phyloP scores from a whole-genome alignment of 129 eudicot species.

The Chrysanthemum lavandulifolium region DNA sequence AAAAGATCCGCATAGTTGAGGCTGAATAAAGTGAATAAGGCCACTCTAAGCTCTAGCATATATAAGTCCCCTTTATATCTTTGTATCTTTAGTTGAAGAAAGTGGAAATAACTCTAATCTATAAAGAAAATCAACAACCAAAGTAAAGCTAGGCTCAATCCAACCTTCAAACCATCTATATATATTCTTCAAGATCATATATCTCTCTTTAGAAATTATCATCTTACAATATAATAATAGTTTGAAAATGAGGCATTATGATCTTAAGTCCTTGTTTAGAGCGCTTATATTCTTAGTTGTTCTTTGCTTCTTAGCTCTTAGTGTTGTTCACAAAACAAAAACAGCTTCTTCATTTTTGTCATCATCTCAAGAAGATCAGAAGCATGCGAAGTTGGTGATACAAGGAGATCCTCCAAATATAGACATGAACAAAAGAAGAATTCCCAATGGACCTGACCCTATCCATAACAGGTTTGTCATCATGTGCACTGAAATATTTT shows the following conservation, averaged over 20 bases:
- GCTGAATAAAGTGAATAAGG: background rate
- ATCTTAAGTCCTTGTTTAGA: constrained; percentile 27
- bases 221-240: background rate
- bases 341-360: background rate
- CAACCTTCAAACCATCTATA: background rate
- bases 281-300: constrained; percentile 24
- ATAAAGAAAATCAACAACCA: constrained; percentile 43
- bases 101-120: constrained; percentile 39
- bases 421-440: constrained; percentile 57
- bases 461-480: constrained; percentile 66
- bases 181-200: constrained; percentile 9
- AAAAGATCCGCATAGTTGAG: background rate
- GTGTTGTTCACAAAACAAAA: constrained; percentile 29
- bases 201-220: constrained; percentile 9
- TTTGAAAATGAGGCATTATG: constrained; percentile 19
- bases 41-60: constrained; percentile 3
- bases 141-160: background rate
- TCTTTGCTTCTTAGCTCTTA: constrained; percentile 31
- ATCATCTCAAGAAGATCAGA: background rate
- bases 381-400: constrained; percentile 17
- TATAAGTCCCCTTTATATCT: background rate
- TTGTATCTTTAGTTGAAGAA: constrained; percentile 30
- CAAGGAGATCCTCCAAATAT: constrained; percentile 9
- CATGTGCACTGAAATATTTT: background rate
- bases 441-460: constrained; percentile 68